Evolutionary conservation across 768 basidiomycete species (phyloP).

Genomic region (Phanerochaete sordida): DNA sequence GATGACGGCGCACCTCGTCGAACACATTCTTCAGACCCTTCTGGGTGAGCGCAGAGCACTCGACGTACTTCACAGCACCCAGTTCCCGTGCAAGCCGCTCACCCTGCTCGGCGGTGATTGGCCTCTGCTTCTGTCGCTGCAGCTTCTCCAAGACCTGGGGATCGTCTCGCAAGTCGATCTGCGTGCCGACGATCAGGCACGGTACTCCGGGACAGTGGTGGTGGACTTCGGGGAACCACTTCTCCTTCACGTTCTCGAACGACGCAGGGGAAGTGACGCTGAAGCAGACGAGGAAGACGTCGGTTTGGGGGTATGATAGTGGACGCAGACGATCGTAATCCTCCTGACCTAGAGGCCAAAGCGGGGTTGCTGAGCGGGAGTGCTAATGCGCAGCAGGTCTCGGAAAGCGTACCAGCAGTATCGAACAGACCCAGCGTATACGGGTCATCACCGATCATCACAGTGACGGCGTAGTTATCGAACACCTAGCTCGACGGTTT

Average conservation of each 20-base stretch:
- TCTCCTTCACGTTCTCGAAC: conserved; percentile 99
- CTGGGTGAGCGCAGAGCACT: conserved; percentile 98
- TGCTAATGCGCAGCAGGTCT: background rate
- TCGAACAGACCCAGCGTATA: conserved; percentile 98
- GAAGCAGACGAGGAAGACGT: conserved; percentile 99
- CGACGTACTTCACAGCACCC: conserved; percentile 98
- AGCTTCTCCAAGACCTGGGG: conserved; percentile 92
- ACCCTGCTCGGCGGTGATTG: conserved; percentile 83
- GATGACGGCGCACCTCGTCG: conserved; percentile 76
- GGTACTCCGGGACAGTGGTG: conserved; percentile 99
- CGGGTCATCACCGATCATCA: conserved; percentile 99
- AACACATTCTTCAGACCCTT: conserved; percentile 99
- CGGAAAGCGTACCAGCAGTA: conserved; percentile 78
- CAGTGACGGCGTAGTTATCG: conserved; percentile 99
- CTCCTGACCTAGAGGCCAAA: conserved; percentile 75
- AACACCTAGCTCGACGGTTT: conserved; percentile 57
- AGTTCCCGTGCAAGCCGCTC: conserved; percentile 95
- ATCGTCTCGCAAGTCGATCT: conserved; percentile 96
- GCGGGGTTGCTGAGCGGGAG: conserved; percentile 11
- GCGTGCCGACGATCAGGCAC: conserved; percentile 98
- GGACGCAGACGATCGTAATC: conserved; percentile 99
- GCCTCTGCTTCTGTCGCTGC: conserved; percentile 92
- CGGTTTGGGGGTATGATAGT: conserved; percentile 98
- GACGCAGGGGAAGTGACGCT: conserved; percentile 97
- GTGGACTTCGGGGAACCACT: conserved; percentile 99